phyloP scores from a whole-genome alignment of 805 yeast species.

The Ogataea chonburiensis region DNA sequence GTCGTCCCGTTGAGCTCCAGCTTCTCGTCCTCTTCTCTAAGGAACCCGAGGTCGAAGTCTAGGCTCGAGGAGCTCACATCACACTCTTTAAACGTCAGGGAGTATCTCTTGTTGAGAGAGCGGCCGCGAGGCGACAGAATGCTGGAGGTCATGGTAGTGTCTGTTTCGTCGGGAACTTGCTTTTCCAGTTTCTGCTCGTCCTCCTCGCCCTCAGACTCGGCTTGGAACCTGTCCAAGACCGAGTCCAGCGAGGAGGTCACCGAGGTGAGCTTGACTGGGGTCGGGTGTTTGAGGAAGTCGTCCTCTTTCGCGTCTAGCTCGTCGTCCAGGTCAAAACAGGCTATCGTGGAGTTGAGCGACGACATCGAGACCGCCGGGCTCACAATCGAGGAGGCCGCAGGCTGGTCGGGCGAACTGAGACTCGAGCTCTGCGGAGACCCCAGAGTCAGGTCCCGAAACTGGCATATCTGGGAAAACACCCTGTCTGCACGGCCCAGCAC shows the following conservation, averaged over 20 bases:
- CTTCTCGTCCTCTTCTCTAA: conserved; percentile 15
- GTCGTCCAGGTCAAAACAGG: conserved; percentile 34
- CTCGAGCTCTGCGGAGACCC: neutral
- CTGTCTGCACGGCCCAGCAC: conserved; percentile 10
- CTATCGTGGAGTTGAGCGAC: conserved; percentile 36
- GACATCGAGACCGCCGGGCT: conserved; percentile 23
- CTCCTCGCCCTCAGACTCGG: conserved; percentile 16
- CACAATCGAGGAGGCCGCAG: conserved; percentile 2
- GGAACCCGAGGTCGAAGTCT: conserved; percentile 17
- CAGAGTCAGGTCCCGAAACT: conserved; percentile 20
- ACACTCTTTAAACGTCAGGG: conserved; percentile 28
- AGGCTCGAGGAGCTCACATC: conserved; percentile 16
- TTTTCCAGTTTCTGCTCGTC: conserved; percentile 1
- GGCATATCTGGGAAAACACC: conserved; percentile 20
- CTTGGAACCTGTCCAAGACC: conserved; percentile 24
- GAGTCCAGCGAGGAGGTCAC: conserved; percentile 30
- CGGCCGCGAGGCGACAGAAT: conserved; percentile 31
- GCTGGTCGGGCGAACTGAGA: conserved; percentile 1
- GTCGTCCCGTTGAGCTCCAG: conserved; percentile 11
- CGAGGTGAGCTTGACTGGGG: conserved; percentile 25
- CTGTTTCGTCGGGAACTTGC: conserved; percentile 6
- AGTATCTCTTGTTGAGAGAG: conserved; percentile 24
- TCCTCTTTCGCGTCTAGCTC: conserved; percentile 12
- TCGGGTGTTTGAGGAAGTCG: conserved; percentile 22
- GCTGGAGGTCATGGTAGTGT: conserved; percentile 22